phyloP scores from a whole-genome alignment of 2,329 filamentous ascomycete species.

The Apiospora kogelbergensis region DNA sequence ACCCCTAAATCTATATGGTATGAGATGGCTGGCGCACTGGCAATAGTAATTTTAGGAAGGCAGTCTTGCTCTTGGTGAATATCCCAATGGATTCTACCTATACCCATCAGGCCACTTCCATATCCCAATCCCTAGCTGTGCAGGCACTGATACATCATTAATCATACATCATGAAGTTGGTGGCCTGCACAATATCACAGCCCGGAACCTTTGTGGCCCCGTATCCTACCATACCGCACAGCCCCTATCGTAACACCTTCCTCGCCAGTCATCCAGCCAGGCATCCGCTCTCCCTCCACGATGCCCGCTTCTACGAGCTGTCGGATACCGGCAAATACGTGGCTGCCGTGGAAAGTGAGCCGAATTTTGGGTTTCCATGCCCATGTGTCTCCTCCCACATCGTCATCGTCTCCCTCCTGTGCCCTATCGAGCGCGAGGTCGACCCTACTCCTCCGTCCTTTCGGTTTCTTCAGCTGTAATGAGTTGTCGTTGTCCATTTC shows the following conservation, averaged over 20 bases:
- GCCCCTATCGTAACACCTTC: constrained; percentile 74
- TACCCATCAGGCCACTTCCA: background rate
- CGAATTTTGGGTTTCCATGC: constrained; percentile 60
- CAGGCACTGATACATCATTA: background rate
- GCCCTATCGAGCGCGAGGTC: constrained; percentile 21
- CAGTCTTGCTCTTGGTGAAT: background rate
- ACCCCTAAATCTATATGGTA: background rate
- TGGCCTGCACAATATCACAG: constrained; percentile 31
- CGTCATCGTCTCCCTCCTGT: constrained; percentile 23
- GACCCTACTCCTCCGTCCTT: constrained; percentile 24
- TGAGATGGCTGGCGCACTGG: background rate
- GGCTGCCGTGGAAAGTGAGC: constrained; percentile 70
- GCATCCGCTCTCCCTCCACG: constrained; percentile 76
- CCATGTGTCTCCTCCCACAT: constrained; percentile 25
- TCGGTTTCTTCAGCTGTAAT: constrained; percentile 18
- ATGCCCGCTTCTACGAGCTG: constrained; percentile 75
- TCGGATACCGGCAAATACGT: constrained; percentile 79
- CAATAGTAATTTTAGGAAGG: background rate
- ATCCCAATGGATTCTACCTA: background rate
- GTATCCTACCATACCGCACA: constrained; percentile 66
- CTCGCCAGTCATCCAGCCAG: constrained; percentile 89
- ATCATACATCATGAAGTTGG: background rate
- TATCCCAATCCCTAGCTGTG: background rate
- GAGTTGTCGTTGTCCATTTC: constrained; percentile 9
- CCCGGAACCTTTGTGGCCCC: constrained; percentile 56